Base-by-base conservation (phyloP, 257 asterid species). In the Solanum tacnaense region DNA sequence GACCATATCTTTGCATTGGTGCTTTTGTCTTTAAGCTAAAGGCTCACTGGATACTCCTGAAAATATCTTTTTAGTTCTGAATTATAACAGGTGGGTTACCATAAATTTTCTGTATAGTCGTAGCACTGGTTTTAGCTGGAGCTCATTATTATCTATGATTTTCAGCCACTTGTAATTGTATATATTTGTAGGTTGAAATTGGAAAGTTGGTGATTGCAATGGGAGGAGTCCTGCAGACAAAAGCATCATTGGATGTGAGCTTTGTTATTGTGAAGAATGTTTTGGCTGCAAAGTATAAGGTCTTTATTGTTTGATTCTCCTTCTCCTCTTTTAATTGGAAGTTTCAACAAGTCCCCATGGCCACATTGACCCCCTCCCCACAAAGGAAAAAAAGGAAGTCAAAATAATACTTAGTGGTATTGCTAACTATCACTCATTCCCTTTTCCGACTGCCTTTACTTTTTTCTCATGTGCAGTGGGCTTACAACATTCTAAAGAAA, bases 251-350 rank as follows among this genome's bases (percentile, higher is more conserved):
- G 82, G 99, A 96, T 91, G 98, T 96, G 91, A 94, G 87, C 92
- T 96, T 97, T 92, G 98, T 97, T 38, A 92, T 97, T 88, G 99
- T 89, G 90, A 95, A 96, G 94, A 94, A 93, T 91, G 99, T 97
- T 89, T 91, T 92, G 92, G 94, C 98, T 89, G 94, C 91, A 90
- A 96, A 93, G 89, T 96, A 96, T 92, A 94, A 94, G 98, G 99
- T 95, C 86, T 49, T 73, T 34, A 32, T 73, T 38, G 9, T 27
- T 88, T 39, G 8, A 41, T 84, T 84, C 52, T 38, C 83, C 90
- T 60, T 72, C n/a, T 72, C 82, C n/a, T 46, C 67, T 89, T 32
- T 82, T 88, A 60, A 32, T 78, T 16, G 31, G 38, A 71, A 34
- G 36, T 82, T 29, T 49, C 0, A 49, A 49, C 44, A 49, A 82